Evolutionary conservation across 306 rosid genomes (phyloP), one percentile per base, ranked within the genome.

Genomic region (Amphicarpaea edgeworthii): DNA sequence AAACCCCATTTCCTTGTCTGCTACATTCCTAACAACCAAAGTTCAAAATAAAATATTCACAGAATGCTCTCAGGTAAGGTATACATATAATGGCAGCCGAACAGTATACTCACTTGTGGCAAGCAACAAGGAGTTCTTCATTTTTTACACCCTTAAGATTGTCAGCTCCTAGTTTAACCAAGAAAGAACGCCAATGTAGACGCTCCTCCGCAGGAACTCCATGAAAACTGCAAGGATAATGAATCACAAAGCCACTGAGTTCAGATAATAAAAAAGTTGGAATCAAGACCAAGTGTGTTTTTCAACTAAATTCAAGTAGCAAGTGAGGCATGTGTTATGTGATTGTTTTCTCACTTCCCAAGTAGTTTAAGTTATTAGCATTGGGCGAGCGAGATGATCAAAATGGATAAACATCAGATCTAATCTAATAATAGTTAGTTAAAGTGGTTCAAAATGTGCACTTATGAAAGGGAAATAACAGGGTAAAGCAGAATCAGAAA

Each of bases 151-250:
- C 96, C 83, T 69, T 92, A 37, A 94, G 97, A 87, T 94, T 94
- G 60, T 92, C 98, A 17, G 98, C 90, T 80, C 97, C 97, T 58
- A 94, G 84, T 80, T 94, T 94, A 43, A 94, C 96, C 69, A 94
- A 85, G 84, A 93, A 93, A 26, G 97, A 90, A 79, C 94, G 92
- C 98, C 98, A 91, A 71, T 94, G 98, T 57, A 87, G 80, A 58
- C 97, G 87, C 65, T 94, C 98, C 88, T 93, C 98, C 0, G 87
- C 89, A 37, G 96, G 98, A 82, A 91, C 98, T 79, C 97, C 98
- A 83, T 93, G 92, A 83, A 91, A 93, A 70, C 98, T 93, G 83
- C 69, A 82, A n/a, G n/a, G n/a, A n/a, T n/a, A n/a, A 75, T 42
- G 14, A 75, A 76, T 43, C 17, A 75, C 20, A 16, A 47, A 16